Base-by-base conservation (phyloP, 768 basidiomycete species). In the Mycena crocata region DNA sequence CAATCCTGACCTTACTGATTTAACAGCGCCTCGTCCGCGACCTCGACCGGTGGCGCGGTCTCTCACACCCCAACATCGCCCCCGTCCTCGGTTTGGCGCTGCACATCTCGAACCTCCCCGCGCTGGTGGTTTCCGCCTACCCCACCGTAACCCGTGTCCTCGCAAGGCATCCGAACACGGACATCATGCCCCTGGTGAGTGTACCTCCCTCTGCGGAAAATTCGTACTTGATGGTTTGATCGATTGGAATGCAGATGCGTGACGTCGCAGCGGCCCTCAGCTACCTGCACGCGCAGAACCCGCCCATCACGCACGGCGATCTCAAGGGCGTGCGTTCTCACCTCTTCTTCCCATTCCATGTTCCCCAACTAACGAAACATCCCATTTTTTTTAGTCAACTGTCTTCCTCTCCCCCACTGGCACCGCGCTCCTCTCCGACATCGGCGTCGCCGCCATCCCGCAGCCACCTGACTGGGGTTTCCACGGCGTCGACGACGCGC, bases 231-330 rank as follows among this genome's bases (percentile, higher is more conserved):
- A 26, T 1, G n/a, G n/a, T n/a, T n/a, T n/a, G n/a, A n/a, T n/a
- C n/a, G n/a, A n/a, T n/a, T n/a, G n/a, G n/a, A n/a, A n/a, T 26
- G 31, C 56, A 84, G 84, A 62, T 84, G 24, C 64, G 70, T n/a
- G 81, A 82, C 39, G 68, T 80, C 21, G 82, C 81, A 8, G 65
- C 45, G 2, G 84, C 81, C 28, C 64, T 84, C 9, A 72, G 73
- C 39, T 83, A 82, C 60, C 71, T 84, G 24, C 83, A 85, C 55
- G 71, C 72, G 9, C 73, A 77, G 64, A 60, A 76, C 34, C 81
- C 81, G 28, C 82, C 83, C 1, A 76, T 85, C 21, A 67, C 80
- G 15, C 83, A 84, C 24, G 83, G 84, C 13, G 84, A 84, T 57
- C 63, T 84, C 28, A 84, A 83, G 70, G 78, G 79, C 32, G 84